Evolutionary conservation across 192 early-diverging fungal species (phyloP), one percentile per base, ranked within the genome.

Genomic region (Coemansia javaensis): DNA sequence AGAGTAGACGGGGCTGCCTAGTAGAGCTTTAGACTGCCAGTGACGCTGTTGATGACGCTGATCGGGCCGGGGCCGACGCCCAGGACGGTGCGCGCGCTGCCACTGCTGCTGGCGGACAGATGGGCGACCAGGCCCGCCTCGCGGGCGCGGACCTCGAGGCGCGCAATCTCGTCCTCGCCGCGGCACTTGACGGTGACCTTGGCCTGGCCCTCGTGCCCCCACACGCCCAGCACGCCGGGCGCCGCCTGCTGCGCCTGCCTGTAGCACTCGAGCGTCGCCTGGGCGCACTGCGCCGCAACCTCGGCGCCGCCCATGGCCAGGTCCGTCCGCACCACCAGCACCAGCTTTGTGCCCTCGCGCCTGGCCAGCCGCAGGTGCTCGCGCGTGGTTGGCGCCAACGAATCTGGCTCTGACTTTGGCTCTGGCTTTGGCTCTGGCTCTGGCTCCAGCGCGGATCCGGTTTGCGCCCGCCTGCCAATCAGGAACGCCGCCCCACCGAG

Each of bases 261-360:
- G 61, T 81, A 87, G 50, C 80, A 82, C n/a, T 84, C 88, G 7
- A 95, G 68, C 2, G 89, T 85, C 9, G 89, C 90, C 56, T 93
- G 90, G 28, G 84, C 85, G 53, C 90, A 95, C 76, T 91, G 90
- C 28, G 89, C 85, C 2, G 90, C 90, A 16, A 88, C 81, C 40
- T 93, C 92, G n/a, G 90, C 90, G 53, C 90, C 91, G 11, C 70
- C 72, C 89, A 96, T 91, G 12, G 73, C 82, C 7, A 96, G 66
- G 55, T 96, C 93, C 7, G 77, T 85, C 14, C 91, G 79, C 5
- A 93, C 77, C 1, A 90, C 74, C 12, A 96, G 79, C 18, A 87
- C 83, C 83, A 60, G 22, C 35, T 60, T 60, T 25, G 44, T 30
- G 20, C 50, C 50, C 12, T 46, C 50, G 8, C 14, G 23, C 11